Evolutionary conservation across 1,284 basidiomycete genomes (phyloP), one percentile per base, ranked within the genome.

Genomic region (Sphaerobolus stellatus): DNA sequence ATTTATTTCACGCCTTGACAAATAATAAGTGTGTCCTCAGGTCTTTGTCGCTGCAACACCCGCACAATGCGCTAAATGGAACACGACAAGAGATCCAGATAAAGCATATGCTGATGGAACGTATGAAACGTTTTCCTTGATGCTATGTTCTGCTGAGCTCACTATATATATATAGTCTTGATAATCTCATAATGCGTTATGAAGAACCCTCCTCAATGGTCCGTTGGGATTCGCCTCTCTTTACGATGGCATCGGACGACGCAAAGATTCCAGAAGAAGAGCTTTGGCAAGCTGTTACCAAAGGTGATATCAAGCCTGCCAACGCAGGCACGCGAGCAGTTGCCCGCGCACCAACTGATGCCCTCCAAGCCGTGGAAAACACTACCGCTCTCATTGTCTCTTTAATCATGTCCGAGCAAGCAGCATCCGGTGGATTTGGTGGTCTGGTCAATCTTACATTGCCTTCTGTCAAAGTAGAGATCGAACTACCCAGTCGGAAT

Each of bases 151-250:
- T 44, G 22, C 18, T 18, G 20, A 29, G 55, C 48, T 29, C 20
- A 3, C 38, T 33, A 24, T 31, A 43, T 36, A n/a, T 18, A 22
- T 22, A 1, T 66, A 96, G 94, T 2, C 79, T 98, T 34, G 91
- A 96, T 25, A 96, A 95, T 68, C 81, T 99, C 2, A 73, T 97
- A 13, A 80, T 86, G 67, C 83, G 96, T 34, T 98, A 87, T 63
- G 96, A 99, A 74, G 96, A 98, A 68, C 96, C 96, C 0, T 94
- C 91, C 0, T 94, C 94, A 1, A 96, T 96, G 88, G 93, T 92
- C 11, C 83, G 95, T 43, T 99, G 96, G 96, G 96, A 99, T 71
- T 90, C 94, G 0, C 96, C 96, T 0, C 79, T 98, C 29, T 91
- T 98, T 68, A 92, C 90, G 2, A 72, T 98, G 0, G 74, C 86